Evolutionary conservation across 805 yeast genomes (phyloP).

Genomic region (Myxozyma vanderwaltii): DNA sequence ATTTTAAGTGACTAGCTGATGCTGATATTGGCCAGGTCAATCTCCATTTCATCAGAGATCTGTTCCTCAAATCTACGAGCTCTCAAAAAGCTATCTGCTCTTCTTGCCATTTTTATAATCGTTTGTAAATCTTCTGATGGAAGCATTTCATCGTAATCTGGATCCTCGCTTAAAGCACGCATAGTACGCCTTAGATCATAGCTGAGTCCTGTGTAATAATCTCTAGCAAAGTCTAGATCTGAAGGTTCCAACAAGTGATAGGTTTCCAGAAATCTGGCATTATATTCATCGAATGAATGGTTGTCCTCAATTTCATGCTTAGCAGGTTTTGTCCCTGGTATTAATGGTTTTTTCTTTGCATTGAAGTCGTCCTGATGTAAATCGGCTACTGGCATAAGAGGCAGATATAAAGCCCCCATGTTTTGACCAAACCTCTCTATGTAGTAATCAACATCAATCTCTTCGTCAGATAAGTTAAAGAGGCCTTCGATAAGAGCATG

Average conservation of each 20-base stretch:
- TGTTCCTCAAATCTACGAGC: background rate
- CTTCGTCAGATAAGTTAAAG: background rate
- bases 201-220: slow-evolving; percentile 3
- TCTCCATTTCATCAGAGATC: background rate
- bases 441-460: background rate
- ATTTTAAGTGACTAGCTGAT: background rate
- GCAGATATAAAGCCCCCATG: background rate
- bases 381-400: background rate
- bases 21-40: background rate
- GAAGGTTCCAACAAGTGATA: background rate
- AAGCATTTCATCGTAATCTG: background rate
- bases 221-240: background rate
- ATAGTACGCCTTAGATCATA: background rate
- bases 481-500: background rate
- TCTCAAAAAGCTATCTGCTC: background rate
- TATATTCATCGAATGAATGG: background rate
- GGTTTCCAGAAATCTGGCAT: background rate
- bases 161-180: background rate
- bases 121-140: background rate
- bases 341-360: background rate
- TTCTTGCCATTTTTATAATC: background rate
- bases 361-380: slow-evolving; percentile 1
- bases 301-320: background rate
- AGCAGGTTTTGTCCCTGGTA: background rate
- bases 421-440: background rate